A percentile compares a stretch with the other conserved stretches of the same genome.
Conservation (phyloP, 208 protist species). For the Acanthamoeba healyi region DNA sequence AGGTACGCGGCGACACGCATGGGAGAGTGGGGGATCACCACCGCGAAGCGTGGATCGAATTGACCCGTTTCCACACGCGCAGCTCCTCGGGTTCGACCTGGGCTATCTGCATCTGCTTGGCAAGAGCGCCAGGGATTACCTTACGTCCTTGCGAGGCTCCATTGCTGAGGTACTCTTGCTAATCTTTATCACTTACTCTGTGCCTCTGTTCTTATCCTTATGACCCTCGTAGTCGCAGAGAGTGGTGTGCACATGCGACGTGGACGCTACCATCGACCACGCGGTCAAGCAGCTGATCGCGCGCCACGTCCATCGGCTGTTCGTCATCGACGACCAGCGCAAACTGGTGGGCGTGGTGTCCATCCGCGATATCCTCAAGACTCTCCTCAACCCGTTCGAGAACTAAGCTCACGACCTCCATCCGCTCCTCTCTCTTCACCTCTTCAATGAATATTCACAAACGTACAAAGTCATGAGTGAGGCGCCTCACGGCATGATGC, state of each 20-base stretch:
- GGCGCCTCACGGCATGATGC: not conserved
- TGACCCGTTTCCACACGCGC: not conserved
- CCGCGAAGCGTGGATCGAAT: not conserved
- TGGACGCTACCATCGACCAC: not conserved
- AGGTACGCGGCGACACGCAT: not conserved
- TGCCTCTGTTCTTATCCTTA: not conserved
- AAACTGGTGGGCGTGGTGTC: slow-evolving; percentile 18
- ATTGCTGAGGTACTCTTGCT: not conserved
- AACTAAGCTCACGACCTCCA: not conserved
- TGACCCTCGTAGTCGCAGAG: not conserved
- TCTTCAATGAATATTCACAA: not conserved
- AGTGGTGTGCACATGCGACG: slow-evolving; percentile 36
- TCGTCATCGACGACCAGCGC: slow-evolving; percentile 53
- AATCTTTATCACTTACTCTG: not conserved
- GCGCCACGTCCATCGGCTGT: slow-evolving; percentile 48
- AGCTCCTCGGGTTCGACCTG: slow-evolving; percentile 34
- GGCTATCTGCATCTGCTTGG: slow-evolving; percentile 50
- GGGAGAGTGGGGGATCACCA: too few species aligned
- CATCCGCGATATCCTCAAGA: slow-evolving; percentile 38
- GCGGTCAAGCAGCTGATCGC: slow-evolving; percentile 28
- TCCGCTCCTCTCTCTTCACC: not conserved
- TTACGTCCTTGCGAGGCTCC: not conserved
- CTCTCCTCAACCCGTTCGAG: slow-evolving; percentile 35
- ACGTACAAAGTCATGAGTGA: not conserved
- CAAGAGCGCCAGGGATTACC: slow-evolving; percentile 6